These are phyloP conservation scores for Aspergillus nanangensis DNA, from an alignment of 495 filamentous ascomycete genomes.

Conservation along the genomic window DNA sequence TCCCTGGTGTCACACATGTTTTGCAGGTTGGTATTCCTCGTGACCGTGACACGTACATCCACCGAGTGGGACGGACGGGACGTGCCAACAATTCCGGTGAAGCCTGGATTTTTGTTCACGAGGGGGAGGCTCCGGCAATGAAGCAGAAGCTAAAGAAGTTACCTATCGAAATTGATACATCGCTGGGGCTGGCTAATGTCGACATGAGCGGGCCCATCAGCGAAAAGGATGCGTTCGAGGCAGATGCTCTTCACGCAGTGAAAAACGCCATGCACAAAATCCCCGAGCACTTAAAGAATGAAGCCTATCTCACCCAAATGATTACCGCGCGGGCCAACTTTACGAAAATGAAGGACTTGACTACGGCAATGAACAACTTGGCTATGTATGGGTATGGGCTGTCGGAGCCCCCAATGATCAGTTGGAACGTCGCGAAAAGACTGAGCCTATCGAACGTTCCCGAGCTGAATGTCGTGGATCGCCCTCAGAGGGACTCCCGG, in stretches of 20 bases:
- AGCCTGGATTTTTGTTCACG: constrained; percentile 70
- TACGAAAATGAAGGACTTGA: constrained; percentile 31
- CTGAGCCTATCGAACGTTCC: background rate
- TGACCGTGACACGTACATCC: constrained; percentile 64
- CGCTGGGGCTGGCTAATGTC: constrained; percentile 45
- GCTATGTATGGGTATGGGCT: constrained; percentile 58
- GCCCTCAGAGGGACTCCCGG: background rate
- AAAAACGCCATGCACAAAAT: constrained; percentile 28
- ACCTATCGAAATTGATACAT: constrained; percentile 57
- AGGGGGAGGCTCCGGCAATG: constrained; percentile 49
- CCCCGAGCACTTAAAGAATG: constrained; percentile 34
- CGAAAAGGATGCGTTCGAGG: constrained; percentile 18
- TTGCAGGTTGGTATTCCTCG: constrained; percentile 63
- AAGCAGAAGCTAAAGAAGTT: constrained; percentile 50
- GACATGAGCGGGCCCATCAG: constrained; percentile 45
- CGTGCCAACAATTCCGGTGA: constrained; percentile 74
- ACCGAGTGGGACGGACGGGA: constrained; percentile 68
- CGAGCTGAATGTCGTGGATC: background rate
- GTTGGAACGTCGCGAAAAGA: background rate
- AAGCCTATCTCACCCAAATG: constrained; percentile 51
- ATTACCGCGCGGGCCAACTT: constrained; percentile 25
- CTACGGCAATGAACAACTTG: constrained; percentile 59
- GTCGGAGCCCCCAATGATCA: constrained; percentile 42
- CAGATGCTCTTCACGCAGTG: constrained; percentile 33
- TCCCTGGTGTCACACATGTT: constrained; percentile 68